phyloP scores from a whole-genome alignment of 1,284 basidiomycete species.

The Trametes sp. region DNA sequence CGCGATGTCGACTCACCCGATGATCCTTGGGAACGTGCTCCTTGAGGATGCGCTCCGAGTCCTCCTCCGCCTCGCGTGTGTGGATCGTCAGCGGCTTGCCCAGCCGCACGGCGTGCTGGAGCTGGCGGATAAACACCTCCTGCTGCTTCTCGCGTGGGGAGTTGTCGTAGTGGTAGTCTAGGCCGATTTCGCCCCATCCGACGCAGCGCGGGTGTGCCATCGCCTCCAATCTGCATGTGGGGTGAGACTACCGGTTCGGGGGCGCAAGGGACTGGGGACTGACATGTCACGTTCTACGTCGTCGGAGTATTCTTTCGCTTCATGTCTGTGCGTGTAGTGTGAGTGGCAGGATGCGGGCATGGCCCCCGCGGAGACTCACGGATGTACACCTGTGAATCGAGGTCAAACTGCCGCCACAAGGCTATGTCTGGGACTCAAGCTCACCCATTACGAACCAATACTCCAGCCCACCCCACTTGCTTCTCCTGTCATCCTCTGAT shows the following conservation, averaged over 20 bases:
- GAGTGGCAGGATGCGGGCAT: background rate
- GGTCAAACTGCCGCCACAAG: slow-evolving; percentile 8
- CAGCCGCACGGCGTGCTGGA: slow-evolving; percentile 68
- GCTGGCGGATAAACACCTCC: slow-evolving; percentile 69
- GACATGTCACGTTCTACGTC: slow-evolving; percentile 74
- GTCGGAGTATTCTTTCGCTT: slow-evolving; percentile 73
- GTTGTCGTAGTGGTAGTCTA: slow-evolving; percentile 85
- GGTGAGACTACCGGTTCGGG: too few species aligned
- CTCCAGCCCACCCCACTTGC: slow-evolving; percentile 67
- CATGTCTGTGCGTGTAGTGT: slow-evolving; percentile 57
- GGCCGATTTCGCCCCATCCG: slow-evolving; percentile 85
- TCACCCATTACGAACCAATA: slow-evolving; percentile 83
- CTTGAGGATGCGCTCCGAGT: slow-evolving; percentile 79
- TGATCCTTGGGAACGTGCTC: slow-evolving; percentile 73
- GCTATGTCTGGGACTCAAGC: slow-evolving; percentile 31
- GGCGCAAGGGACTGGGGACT: slow-evolving; percentile 37
- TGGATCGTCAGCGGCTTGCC: slow-evolving; percentile 82
- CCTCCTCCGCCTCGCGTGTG: slow-evolving; percentile 81
- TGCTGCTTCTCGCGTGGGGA: slow-evolving; percentile 75
- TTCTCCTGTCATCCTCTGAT: slow-evolving; percentile 52
- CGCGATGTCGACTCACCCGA: slow-evolving; percentile 49
- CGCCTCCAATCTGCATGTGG: slow-evolving; percentile 63
- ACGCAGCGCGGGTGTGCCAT: slow-evolving; percentile 82
- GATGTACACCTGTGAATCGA: slow-evolving; percentile 65
- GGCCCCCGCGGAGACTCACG: slow-evolving; percentile 52